Base-by-base conservation (phyloP, 352 stramenopile species). In the Globisporangium perplexum region DNA sequence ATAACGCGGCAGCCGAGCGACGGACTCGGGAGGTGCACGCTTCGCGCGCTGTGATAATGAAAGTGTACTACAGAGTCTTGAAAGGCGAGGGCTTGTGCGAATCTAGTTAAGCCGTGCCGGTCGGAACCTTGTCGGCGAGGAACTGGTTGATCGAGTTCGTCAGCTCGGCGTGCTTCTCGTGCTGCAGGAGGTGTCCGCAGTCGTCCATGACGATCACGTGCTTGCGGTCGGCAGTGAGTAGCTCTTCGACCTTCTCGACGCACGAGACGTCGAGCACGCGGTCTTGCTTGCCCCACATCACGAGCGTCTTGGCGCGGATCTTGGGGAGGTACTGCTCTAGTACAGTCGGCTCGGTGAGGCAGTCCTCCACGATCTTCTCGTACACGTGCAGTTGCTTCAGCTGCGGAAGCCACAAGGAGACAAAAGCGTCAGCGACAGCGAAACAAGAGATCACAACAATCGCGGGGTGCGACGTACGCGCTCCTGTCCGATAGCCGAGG, bases 221-320 rank as follows among this genome's bases (percentile, higher is more conserved):
- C 53, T 71, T 64, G 0, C 55, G 48, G 38, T 66, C 70, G 23
- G 69, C 54, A 10, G 63, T 50, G 33, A 81, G 62, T 44, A 83
- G 77, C n/a, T 74, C 54, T 23, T 85, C 42, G 2, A 91, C 59
- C 36, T 82, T 73, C 11, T 86, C 72, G 2, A 91, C 53, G 23
- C 72, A 86, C 23, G 80, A 91, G 10, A 86, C 65, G 52, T 88
- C 77, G 12, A 91, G 53, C 12, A 91, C 71, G 50, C 69, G 71
- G 41, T 91, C 80, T 43, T 86, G 65, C 46, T 86, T 75, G 47
- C 80, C 80, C 80, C 77, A 91, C 61, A 91, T 77, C 4, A 91
- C 68, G 14, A 88, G 57, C 38, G 71, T 82, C 45, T 68, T 78
- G 7, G 68, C 68, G 4, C 60, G 63, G 57, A 91, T 91, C 20